These are phyloP conservation scores for Cyclotella cryptica DNA, from an alignment of 108 stramenopile species.

Conservation along the genomic window DNA sequence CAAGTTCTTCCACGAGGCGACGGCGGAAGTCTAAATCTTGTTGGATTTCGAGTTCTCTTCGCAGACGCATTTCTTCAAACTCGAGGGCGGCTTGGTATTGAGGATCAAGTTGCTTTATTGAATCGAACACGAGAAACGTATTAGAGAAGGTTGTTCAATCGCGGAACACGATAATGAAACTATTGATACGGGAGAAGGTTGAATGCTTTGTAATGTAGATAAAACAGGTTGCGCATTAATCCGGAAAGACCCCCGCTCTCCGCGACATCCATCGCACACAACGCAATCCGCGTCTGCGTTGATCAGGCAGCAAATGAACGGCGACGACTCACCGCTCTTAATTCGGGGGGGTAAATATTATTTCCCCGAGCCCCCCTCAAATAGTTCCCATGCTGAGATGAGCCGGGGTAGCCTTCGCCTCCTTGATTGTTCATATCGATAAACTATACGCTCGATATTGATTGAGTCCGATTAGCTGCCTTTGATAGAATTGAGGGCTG, in stretches of 20 bases:
- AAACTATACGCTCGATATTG: background rate
- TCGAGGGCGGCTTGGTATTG: conserved; percentile 39
- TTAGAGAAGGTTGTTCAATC: too few species aligned
- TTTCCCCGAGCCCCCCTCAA: conserved; percentile 15
- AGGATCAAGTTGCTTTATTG: conserved; percentile 25
- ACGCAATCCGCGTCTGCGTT: background rate
- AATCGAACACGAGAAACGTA: background rate
- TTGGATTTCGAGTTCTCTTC: conserved; percentile 36
- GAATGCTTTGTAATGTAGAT: too few species aligned
- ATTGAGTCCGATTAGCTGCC: background rate
- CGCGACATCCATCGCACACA: background rate
- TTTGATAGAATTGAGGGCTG: background rate
- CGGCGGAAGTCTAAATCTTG: conserved; percentile 41
- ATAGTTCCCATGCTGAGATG: conserved; percentile 14
- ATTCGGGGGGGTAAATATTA: conserved; percentile 15
- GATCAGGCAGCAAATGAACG: background rate
- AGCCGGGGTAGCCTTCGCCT: conserved; percentile 14
- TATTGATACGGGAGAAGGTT: too few species aligned
- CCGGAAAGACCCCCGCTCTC: background rate
- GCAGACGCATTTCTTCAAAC: conserved; percentile 38
- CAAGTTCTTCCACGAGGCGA: conserved; percentile 35
- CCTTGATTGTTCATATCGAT: conserved; percentile 29
- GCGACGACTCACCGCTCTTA: conserved; percentile 35
- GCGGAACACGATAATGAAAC: too few species aligned
- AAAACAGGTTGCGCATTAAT: too few species aligned